phyloP scores from a whole-genome alignment of 768 basidiomycete genomes.

The Russula vinacea region DNA sequence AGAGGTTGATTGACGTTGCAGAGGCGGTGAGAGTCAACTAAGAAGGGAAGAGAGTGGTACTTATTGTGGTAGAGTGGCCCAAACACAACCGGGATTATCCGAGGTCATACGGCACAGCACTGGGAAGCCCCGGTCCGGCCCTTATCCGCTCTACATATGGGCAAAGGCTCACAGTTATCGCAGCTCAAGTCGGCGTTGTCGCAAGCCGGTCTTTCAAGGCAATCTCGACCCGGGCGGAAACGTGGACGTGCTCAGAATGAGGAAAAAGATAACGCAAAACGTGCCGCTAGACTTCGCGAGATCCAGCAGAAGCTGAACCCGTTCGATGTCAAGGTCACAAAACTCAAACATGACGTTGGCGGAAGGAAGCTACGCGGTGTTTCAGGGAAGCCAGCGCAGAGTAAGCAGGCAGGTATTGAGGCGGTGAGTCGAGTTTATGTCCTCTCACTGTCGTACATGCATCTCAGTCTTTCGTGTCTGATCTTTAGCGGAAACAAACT shows the following conservation, averaged over 20 bases:
- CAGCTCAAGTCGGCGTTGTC: slow-evolving; percentile 87
- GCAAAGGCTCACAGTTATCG: slow-evolving; percentile 82
- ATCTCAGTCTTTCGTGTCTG: slow-evolving; percentile 16
- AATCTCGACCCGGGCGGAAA: slow-evolving; percentile 59
- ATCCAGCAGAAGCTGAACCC: slow-evolving; percentile 87
- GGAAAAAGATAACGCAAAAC: slow-evolving; percentile 81
- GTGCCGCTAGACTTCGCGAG: slow-evolving; percentile 71
- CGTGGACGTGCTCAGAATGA: slow-evolving; percentile 56
- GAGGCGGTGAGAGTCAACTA: neutral
- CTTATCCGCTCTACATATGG: slow-evolving; percentile 43
- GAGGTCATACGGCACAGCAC: neutral
- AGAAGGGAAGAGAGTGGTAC: neutral
- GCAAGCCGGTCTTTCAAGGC: slow-evolving; percentile 71
- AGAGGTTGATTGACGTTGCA: neutral
- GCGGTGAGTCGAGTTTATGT: slow-evolving; percentile 51
- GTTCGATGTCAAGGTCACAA: slow-evolving; percentile 91
- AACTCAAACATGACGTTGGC: slow-evolving; percentile 89
- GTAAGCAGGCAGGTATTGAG: slow-evolving; percentile 87
- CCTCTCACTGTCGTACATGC: neutral
- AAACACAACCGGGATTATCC: neutral
- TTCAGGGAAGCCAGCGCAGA: slow-evolving; percentile 77
- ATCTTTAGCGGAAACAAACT: slow-evolving; percentile 72
- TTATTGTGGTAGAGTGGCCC: neutral
- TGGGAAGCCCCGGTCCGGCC: neutral
- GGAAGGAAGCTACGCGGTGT: slow-evolving; percentile 83